Evolutionary conservation across 169 alveolate species (phyloP), one percentile per base, ranked within the genome.

Genomic region (Cryptosporidium tyzzeri): DNA sequence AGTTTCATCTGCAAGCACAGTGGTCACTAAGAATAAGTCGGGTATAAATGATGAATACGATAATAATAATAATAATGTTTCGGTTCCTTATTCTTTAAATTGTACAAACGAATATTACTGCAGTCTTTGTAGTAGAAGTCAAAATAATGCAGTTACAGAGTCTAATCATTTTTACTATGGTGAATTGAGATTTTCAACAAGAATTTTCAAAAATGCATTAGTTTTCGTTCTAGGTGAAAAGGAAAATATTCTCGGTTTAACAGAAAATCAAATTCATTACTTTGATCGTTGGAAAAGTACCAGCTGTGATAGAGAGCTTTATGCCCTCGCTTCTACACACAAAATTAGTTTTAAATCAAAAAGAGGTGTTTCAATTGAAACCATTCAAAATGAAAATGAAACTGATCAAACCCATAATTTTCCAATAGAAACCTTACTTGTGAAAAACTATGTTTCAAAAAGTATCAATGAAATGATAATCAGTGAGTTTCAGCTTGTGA

Each of bases 281-380:
- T 65, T 80, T 80, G 89, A 80, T 67, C 89, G 62, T n/a, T 80
- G 74, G 89, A 80, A 80, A 33, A 80, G 89, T 48, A 80, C 75
- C 61, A 62, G 80, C 9, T 44, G 75, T 48, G 89, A 80, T 12
- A 80, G 70, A 41, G 75, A 80, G 37, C 41, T 80, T 21, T 80
- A 80, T 33, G 5, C 8, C 1, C 35, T 80, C 7, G 8, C 21
- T 14, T 80, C 89, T 26, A 51, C 45, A 29, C 75, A 80, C 41
- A 80, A 80, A 23, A 62, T 80, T 35, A 80, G 67, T 31, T 62
- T 44, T 62, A 65, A 67, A 62, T 33, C 89, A 23, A 80, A 80
- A 65, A 80, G 33, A 59, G 89, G 75, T 2, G 48, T 62, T 44
- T 44, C 73, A 37, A 80, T 80, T 37, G 89, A 80, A 10, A 62